phyloP scores from a whole-genome alignment of 2,329 filamentous ascomycete species.

The Xylariales sp. region DNA sequence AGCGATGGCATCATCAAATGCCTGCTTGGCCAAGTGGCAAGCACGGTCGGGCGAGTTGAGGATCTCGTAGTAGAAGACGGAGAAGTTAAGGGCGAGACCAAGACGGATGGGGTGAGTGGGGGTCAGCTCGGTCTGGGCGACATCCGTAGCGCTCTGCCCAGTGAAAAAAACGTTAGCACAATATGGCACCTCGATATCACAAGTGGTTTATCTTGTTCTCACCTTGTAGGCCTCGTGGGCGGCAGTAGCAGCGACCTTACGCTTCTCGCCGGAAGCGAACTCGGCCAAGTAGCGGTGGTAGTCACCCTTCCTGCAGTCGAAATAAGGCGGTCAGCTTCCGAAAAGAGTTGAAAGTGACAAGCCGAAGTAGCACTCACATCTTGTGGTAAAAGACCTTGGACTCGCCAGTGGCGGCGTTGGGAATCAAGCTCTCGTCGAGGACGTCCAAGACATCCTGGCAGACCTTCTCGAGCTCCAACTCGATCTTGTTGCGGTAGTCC shows the following conservation, averaged over 20 bases:
- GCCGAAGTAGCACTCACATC: slow-evolving; percentile 67
- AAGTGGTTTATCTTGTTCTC: slow-evolving; percentile 25
- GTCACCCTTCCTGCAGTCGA: slow-evolving; percentile 75
- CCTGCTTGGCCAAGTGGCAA: slow-evolving; percentile 98
- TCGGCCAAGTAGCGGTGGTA: slow-evolving; percentile 95
- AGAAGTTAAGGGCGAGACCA: slow-evolving; percentile 97
- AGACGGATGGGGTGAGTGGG: slow-evolving; percentile 98
- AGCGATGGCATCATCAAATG: slow-evolving; percentile 96
- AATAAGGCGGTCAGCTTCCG: slow-evolving; percentile 4
- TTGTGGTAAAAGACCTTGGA: slow-evolving; percentile 99
- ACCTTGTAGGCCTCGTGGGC: slow-evolving; percentile 98
- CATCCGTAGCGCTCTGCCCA: slow-evolving; percentile 84
- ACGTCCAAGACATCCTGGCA: slow-evolving; percentile 97
- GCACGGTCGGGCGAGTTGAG: slow-evolving; percentile 96
- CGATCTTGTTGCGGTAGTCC: slow-evolving; percentile 98
- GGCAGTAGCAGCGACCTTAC: slow-evolving; percentile 79
- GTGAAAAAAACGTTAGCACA: slow-evolving; percentile 11
- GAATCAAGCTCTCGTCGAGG: slow-evolving; percentile 87
- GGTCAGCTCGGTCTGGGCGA: slow-evolving; percentile 94
- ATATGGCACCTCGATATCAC: slow-evolving; percentile 3
- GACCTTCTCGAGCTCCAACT: slow-evolving; percentile 93
- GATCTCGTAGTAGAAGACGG: slow-evolving; percentile 99
- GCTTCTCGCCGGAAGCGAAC: slow-evolving; percentile 89
- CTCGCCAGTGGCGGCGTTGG: slow-evolving; percentile 93
- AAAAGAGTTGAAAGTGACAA: too few species aligned